Conservation (phyloP, 768 basidiomycete genomes). For the Kondoa malvinella region DNA sequence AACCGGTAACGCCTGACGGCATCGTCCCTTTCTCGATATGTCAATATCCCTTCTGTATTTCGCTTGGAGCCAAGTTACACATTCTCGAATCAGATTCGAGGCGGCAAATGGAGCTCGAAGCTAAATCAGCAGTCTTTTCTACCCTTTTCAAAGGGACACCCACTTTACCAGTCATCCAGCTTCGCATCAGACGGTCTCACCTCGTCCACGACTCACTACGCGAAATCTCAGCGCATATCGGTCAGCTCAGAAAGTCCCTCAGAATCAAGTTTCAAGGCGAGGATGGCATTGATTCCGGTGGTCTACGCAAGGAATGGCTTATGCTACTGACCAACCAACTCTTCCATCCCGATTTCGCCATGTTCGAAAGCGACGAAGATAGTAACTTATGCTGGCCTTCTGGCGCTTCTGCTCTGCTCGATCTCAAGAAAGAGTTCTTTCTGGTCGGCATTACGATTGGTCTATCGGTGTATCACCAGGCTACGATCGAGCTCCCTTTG, state of each 20-base stretch:
- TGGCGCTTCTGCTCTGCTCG: conserved; percentile 45
- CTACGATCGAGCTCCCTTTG: conserved; percentile 64
- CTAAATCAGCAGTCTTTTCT: conserved; percentile 7
- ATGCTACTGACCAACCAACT: conserved; percentile 68
- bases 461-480: conserved; percentile 57
- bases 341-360: conserved; percentile 38
- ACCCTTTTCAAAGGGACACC: neutral
- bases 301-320: conserved; percentile 55
- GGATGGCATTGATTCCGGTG: conserved; percentile 57
- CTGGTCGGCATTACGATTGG: conserved; percentile 61
- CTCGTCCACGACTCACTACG: conserved; percentile 20
- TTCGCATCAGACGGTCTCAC: neutral
- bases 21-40: conserved; percentile 14
- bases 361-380: conserved; percentile 60
- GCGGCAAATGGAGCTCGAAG: conserved; percentile 17
- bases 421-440: conserved; percentile 63
- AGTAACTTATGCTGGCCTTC: conserved; percentile 53
- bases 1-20: neutral
- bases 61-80: conserved; percentile 19
- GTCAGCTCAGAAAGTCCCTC: conserved; percentile 51
- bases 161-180: conserved; percentile 7
- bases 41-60: conserved; percentile 24
- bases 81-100: conserved; percentile 18
- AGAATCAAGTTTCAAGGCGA: conserved; percentile 64
- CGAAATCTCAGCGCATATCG: conserved; percentile 25